Evolutionary conservation across 163 green algal species (phyloP), one percentile per base, ranked within the genome.

Genomic region (Scenedesmus sp.): DNA sequence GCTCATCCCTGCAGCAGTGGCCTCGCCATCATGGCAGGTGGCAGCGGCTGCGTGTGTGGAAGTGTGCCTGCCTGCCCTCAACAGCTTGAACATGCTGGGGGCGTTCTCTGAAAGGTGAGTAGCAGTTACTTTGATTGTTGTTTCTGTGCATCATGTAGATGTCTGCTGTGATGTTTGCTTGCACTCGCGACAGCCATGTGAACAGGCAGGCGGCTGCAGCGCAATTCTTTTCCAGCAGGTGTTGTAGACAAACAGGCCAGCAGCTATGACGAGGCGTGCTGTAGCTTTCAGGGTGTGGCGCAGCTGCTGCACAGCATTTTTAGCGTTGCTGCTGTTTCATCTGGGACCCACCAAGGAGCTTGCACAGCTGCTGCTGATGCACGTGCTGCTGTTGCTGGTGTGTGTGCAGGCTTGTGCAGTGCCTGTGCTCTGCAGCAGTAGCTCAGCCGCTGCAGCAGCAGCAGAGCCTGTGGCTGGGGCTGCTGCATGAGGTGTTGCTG

Each of bases 381-480:
- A 20, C 84, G 67, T 70, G 67, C 81, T 86, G 23, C 34, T 79
- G 20, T 5, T 59, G 86, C 46, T 59, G 52, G 46, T 56, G 12
- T 10, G 20, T 64, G 0, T 86, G 57, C 59, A 87, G 88, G 81
- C 46, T 87, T 54, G 81, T 88, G 18, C 2, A 56, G 26, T 70
- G 62, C 79, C 88, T 89, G 84, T 86, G 81, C 81, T 15, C 10
- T 60, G 81, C 81, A 64, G 81, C 55, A 4, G 34, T 16, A 4
- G 54, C 81, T 10, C 7, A 57, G n/a, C 57, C 5, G 57, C 57
- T 73, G 86, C 62, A 66, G 86, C 13, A 60, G 52, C 64, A 89
- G 46, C 66, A 84, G 86, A n/a, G 76, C 10, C 54, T 92, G 54
- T 88, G 88, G 88, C 64, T 89, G 13, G n/a, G 62, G 4, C 82